Evolutionary conservation across 371 early-diverging fungal genomes (phyloP).

Genomic region (Syncephalastrum sp.): DNA sequence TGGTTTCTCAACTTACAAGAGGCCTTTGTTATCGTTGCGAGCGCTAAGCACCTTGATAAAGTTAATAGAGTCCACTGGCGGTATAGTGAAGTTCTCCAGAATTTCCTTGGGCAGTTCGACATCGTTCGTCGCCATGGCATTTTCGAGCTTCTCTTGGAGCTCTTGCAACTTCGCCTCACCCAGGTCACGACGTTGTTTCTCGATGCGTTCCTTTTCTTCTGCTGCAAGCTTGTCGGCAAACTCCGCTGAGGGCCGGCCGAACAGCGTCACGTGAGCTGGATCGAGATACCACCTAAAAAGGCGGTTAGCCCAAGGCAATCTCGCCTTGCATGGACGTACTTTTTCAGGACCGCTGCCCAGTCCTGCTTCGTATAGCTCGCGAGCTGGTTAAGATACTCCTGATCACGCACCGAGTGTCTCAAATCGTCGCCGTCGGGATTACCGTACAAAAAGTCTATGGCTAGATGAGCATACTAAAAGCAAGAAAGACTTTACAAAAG

Average conservation of each 20-base stretch:
- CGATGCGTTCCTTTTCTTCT: conserved; percentile 58
- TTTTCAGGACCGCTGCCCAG: conserved; percentile 56
- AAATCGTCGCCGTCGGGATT: conserved; percentile 54
- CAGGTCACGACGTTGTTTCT: conserved; percentile 51
- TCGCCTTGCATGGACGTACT: conserved; percentile 26
- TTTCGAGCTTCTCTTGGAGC: conserved; percentile 48
- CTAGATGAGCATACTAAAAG: background rate
- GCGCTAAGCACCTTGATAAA: conserved; percentile 63
- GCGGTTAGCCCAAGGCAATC: background rate
- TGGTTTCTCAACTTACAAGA: conserved; percentile 37
- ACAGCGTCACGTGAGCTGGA: conserved; percentile 51
- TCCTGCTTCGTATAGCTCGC: conserved; percentile 43
- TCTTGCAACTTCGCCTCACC: conserved; percentile 53
- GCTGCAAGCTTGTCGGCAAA: conserved; percentile 55
- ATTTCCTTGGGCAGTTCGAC: conserved; percentile 56
- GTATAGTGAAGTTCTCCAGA: conserved; percentile 59
- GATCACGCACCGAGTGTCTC: conserved; percentile 45
- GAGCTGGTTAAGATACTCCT: conserved; percentile 48
- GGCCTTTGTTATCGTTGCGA: conserved; percentile 38
- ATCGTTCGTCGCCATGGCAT: conserved; percentile 58
- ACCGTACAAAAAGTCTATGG: conserved; percentile 61
- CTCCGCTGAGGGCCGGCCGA: conserved; percentile 62
- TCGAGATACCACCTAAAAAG: conserved; percentile 51
- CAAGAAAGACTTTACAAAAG: background rate
- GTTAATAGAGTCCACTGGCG: conserved; percentile 55